These are phyloP conservation scores for Colletotrichum tanaceti DNA, from an alignment of 2,329 filamentous ascomycete species.

Conservation along the genomic window DNA sequence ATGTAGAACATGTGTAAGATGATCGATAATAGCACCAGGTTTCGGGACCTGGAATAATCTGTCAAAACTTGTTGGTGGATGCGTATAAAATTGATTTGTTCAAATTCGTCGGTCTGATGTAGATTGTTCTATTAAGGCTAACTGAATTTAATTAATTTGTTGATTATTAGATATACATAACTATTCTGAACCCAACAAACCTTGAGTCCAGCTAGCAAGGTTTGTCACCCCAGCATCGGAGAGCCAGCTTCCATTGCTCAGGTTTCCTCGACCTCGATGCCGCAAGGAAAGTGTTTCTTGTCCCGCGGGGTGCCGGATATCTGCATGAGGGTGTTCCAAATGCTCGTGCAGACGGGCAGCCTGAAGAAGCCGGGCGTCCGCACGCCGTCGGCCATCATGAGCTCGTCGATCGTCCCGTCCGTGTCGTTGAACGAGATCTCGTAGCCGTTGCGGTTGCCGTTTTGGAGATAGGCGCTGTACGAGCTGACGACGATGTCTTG, in stretches of 20 bases:
- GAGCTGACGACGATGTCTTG: conserved; percentile 32
- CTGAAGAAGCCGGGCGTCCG: conserved; percentile 23
- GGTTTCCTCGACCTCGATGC: conserved; percentile 3
- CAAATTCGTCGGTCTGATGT: too few relatives aligned
- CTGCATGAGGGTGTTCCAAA: conserved; percentile 24
- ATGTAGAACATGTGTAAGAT: too few relatives aligned
- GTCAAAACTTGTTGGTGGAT: not conserved
- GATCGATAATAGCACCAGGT: not conserved
- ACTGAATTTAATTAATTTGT: too few relatives aligned
- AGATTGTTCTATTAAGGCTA: too few relatives aligned
- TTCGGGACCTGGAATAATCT: not conserved
- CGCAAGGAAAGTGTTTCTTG: conserved; percentile 14
- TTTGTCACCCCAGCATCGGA: not conserved
- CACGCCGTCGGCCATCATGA: conserved; percentile 9
- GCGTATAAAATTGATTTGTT: not conserved
- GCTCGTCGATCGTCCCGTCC: conserved; percentile 5
- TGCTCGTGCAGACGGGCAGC: conserved; percentile 24
- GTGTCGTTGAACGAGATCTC: conserved; percentile 16
- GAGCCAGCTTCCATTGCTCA: not conserved
- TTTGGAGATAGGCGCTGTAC: conserved; percentile 4
- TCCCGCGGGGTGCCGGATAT: not conserved
- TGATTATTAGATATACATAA: too few relatives aligned
- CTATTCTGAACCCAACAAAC: too few relatives aligned
- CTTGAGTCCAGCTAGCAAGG: too few relatives aligned
- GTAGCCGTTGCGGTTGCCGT: conserved; percentile 29